Evolutionary conservation across 345 rosid genomes (phyloP).

Genomic region (Eutrema heterophyllum): DNA sequence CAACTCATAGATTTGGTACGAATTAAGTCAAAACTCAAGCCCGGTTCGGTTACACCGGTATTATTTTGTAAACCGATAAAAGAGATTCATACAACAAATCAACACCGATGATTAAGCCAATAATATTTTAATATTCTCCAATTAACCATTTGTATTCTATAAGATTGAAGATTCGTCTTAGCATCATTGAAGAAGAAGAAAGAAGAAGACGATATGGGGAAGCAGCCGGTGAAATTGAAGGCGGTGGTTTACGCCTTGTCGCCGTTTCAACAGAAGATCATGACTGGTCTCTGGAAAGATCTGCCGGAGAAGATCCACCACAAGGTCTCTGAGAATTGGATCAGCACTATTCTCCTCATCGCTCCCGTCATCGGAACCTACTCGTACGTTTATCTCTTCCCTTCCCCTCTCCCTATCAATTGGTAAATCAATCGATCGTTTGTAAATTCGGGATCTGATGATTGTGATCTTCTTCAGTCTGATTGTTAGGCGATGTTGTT

Average conservation of each 20-base stretch:
- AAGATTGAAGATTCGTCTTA: not conserved
- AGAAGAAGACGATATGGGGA: no score
- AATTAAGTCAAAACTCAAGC: not conserved
- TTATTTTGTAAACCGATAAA: not conserved
- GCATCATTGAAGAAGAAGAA: not conserved
- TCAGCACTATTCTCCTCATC: slow-evolving; percentile 64
- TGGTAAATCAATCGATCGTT: no score
- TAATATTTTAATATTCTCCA: not conserved
- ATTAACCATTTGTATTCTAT: no score
- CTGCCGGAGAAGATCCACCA: slow-evolving; percentile 68
- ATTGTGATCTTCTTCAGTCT: no score
- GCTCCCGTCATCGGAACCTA: slow-evolving; percentile 60
- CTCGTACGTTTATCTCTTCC: slow-evolving; percentile 32
- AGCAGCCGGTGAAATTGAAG: slow-evolving; percentile 74
- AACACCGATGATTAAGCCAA: not conserved
- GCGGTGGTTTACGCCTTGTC: slow-evolving; percentile 80
- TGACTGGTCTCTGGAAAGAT: slow-evolving; percentile 74
- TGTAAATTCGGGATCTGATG: no score
- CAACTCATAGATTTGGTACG: not conserved
- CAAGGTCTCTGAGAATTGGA: slow-evolving; percentile 86
- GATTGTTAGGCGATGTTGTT: no score
- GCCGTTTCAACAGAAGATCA: slow-evolving; percentile 77
- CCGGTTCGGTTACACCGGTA: not conserved
- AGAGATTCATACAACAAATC: not conserved
- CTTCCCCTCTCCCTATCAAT: not conserved